These are phyloP conservation scores for Rhodotorula babjevae DNA, from an alignment of 768 basidiomycete genomes.

Conservation along the genomic window DNA sequence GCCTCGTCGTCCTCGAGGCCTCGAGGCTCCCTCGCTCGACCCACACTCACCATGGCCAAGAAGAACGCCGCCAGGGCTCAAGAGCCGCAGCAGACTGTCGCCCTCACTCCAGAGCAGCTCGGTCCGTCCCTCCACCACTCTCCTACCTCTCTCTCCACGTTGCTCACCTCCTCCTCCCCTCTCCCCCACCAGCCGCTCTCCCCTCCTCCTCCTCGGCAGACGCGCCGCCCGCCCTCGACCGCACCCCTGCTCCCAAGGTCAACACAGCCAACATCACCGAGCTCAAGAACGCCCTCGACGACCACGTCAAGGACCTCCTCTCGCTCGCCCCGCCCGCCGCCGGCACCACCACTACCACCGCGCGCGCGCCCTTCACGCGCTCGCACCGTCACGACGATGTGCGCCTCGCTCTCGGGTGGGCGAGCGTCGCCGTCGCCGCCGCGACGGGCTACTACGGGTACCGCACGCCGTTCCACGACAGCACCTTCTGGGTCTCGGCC, in stretches of 20 bases:
- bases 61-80: neutral
- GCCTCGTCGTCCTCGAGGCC: neutral
- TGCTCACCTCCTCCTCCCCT: neutral
- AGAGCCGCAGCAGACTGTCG: neutral
- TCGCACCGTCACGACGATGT: conserved; percentile 84
- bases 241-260: conserved; percentile 45
- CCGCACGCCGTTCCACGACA: conserved; percentile 75
- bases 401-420: conserved; percentile 78
- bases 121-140: neutral
- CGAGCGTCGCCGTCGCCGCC: conserved; percentile 72
- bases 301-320: conserved; percentile 76
- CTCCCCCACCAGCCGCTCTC: neutral
- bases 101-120: neutral
- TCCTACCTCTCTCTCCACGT: neutral
- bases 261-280: conserved; percentile 56
- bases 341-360: too few relatives aligned
- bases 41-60: conserved; percentile 3
- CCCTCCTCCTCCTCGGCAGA: too few relatives aligned
- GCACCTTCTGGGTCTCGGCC: conserved; percentile 71
- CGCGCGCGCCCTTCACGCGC: conserved; percentile 63
- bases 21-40: neutral
- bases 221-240: neutral
- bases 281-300: conserved; percentile 64
- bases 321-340: neutral
- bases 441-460: conserved; percentile 80